phyloP scores from a whole-genome alignment of 176 grass and related monocot species.

The Juncus inflexus region DNA sequence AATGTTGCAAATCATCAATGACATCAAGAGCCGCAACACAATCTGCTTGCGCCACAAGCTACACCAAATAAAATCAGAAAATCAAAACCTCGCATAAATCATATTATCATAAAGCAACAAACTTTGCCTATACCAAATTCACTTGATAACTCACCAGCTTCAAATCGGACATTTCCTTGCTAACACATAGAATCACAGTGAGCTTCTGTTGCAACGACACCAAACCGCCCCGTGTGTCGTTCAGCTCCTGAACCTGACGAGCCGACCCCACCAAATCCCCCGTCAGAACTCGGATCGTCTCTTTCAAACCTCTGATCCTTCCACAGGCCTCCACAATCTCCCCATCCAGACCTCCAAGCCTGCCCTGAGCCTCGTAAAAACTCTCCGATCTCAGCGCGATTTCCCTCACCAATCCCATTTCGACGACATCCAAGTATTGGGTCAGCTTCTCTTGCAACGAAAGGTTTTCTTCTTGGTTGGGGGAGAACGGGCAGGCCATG shows the following conservation, averaged over 20 bases:
- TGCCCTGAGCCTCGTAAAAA: slow-evolving; percentile 84
- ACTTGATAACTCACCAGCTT: slow-evolving; percentile 59
- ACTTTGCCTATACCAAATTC: slow-evolving; percentile 7
- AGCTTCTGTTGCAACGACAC: slow-evolving; percentile 84
- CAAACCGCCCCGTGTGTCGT: slow-evolving; percentile 62
- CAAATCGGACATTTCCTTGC: slow-evolving; percentile 65
- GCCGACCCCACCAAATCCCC: slow-evolving; percentile 80
- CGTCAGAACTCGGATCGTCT: slow-evolving; percentile 58
- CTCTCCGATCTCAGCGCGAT: slow-evolving; percentile 70
- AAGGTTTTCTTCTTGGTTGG: slow-evolving; percentile 38
- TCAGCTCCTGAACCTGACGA: slow-evolving; percentile 80
- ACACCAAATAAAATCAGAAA: slow-evolving; percentile 22
- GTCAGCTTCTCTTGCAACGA: slow-evolving; percentile 76
- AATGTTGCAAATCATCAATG: slow-evolving; percentile 86
- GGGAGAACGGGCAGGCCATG: slow-evolving; percentile 68
- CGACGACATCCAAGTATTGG: slow-evolving; percentile 81
- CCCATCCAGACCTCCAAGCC: slow-evolving; percentile 58
- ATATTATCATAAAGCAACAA: slow-evolving; percentile 5
- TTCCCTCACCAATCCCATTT: slow-evolving; percentile 84
- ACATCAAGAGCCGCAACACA: slow-evolving; percentile 95
- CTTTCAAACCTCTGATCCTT: slow-evolving; percentile 73
- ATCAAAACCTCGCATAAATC: slow-evolving; percentile 8
- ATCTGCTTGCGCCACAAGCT: slow-evolving; percentile 93
- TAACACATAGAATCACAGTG: slow-evolving; percentile 85
- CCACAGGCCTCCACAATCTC: slow-evolving; percentile 73